Percentiles rank a stretch among this genome's conserved stretches.
These are phyloP conservation scores for Alternaria burnsii DNA, from an alignment of 2,329 filamentous ascomycete species.

Conservation along the genomic window DNA sequence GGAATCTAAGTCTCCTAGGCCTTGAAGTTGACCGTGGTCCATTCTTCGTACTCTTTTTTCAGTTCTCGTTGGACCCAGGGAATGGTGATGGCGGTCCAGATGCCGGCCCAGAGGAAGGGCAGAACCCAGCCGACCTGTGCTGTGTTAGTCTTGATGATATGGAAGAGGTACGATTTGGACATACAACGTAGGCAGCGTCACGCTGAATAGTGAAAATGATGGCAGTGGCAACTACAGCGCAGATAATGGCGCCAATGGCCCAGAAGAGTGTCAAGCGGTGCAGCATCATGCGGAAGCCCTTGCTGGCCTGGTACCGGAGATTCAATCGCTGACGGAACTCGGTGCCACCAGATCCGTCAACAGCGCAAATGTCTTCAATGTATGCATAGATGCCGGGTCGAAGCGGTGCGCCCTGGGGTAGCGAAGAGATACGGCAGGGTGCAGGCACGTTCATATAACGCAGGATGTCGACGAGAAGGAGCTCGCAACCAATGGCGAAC, in stretches of 20 bases:
- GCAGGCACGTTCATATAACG: constrained; percentile 57
- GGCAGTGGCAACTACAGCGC: constrained; percentile 53
- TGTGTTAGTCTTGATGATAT: constrained; percentile 18
- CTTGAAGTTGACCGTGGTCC: constrained; percentile 51
- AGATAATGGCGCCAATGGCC: constrained; percentile 56
- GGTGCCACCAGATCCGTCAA: constrained; percentile 63
- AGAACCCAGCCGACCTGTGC: constrained; percentile 57
- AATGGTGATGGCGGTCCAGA: constrained; percentile 58
- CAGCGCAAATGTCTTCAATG: constrained; percentile 63
- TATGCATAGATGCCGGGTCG: constrained; percentile 64
- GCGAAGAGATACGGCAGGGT: constrained; percentile 62
- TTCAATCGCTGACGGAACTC: constrained; percentile 62
- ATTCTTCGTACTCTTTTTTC: constrained; percentile 46
- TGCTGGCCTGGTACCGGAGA: constrained; percentile 61
- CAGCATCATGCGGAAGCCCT: constrained; percentile 63
- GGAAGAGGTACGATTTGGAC: constrained; percentile 20
- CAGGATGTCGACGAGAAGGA: constrained; percentile 60
- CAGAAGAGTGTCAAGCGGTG: constrained; percentile 62
- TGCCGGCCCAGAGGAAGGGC: constrained; percentile 60
- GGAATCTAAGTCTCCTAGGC: constrained; percentile 27
- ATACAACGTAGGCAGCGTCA: constrained; percentile 59
- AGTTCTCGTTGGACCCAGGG: constrained; percentile 55
- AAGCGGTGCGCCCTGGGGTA: constrained; percentile 60
- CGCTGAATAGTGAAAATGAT: constrained; percentile 58
- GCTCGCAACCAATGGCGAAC: constrained; percentile 61